These are phyloP conservation scores for Curvularia spicifera DNA, from an alignment of 2,329 filamentous ascomycete species.

Conservation along the genomic window DNA sequence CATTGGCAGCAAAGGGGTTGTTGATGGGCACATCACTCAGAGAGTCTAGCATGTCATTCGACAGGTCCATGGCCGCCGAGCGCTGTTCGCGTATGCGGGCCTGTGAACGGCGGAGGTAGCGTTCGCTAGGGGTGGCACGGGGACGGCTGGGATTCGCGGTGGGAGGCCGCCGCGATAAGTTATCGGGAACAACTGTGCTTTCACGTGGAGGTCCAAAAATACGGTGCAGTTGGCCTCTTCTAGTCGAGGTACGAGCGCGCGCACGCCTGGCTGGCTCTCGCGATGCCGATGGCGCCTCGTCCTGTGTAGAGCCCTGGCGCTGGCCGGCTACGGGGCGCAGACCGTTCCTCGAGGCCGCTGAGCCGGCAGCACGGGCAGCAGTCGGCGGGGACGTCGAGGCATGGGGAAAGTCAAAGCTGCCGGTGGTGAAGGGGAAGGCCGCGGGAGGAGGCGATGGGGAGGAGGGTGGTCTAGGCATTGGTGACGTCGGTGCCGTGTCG, in stretches of 20 bases:
- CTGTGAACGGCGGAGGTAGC: slow-evolving; percentile 45
- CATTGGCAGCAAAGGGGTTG: slow-evolving; percentile 21
- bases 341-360: slow-evolving; percentile 12
- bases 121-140: slow-evolving; percentile 45
- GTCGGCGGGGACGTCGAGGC: slow-evolving; percentile 43
- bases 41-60: slow-evolving; percentile 30
- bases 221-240: slow-evolving; percentile 29
- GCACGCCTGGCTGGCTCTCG: slow-evolving; percentile 20
- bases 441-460: slow-evolving; percentile 38
- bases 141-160: slow-evolving; percentile 37
- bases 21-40: slow-evolving; percentile 31
- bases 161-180: slow-evolving; percentile 23
- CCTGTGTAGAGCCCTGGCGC: slow-evolving; percentile 14
- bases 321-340: slow-evolving; percentile 20
- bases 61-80: slow-evolving; percentile 31
- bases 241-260: slow-evolving; percentile 17
- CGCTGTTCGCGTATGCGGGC: slow-evolving; percentile 39
- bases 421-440: slow-evolving; percentile 45
- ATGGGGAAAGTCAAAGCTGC: slow-evolving; percentile 55
- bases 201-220: slow-evolving; percentile 33
- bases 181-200: slow-evolving; percentile 19
- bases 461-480: slow-evolving; percentile 40
- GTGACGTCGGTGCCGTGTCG: slow-evolving; percentile 28
- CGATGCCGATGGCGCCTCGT: slow-evolving; percentile 10
- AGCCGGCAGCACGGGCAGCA: slow-evolving; percentile 10